Percentiles rank a stretch among this genome's conserved stretches.
Conservation (phyloP, 495 filamentous ascomycete species). For the Aspergillus bertholletiae region DNA sequence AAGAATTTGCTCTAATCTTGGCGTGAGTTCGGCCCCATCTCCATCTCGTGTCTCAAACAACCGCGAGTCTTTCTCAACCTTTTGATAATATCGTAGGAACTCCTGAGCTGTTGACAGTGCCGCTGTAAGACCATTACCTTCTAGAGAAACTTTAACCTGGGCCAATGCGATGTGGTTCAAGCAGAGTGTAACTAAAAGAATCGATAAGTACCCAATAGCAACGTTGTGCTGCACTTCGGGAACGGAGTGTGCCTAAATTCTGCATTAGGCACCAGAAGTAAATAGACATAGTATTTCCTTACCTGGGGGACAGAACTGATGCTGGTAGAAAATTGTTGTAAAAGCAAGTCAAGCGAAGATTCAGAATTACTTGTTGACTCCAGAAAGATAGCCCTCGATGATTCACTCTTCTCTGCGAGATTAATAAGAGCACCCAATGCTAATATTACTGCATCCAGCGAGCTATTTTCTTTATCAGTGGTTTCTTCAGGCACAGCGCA, state of each 20-base stretch:
- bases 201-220: slow-evolving; percentile 83
- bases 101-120: slow-evolving; percentile 80
- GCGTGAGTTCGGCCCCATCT: slow-evolving; percentile 50
- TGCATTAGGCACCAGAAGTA: slow-evolving; percentile 1
- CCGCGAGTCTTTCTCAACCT: slow-evolving; percentile 55
- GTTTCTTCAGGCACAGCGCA: slow-evolving; percentile 34
- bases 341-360: slow-evolving; percentile 38
- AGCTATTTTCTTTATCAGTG: slow-evolving; percentile 41
- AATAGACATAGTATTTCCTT: slow-evolving; percentile 16
- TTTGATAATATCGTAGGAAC: slow-evolving; percentile 74
- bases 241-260: slow-evolving; percentile 70
- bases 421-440: slow-evolving; percentile 86
- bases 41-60: slow-evolving; percentile 21
- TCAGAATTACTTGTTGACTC: slow-evolving; percentile 12
- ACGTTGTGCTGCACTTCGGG: slow-evolving; percentile 84
- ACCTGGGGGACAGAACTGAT: slow-evolving; percentile 45
- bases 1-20: slow-evolving; percentile 53
- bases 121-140: slow-evolving; percentile 55
- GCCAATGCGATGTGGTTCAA: slow-evolving; percentile 50
- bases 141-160: slow-evolving; percentile 49
- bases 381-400: slow-evolving; percentile 43
- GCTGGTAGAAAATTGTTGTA: slow-evolving; percentile 38
- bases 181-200: slow-evolving; percentile 78
- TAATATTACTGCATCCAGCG: slow-evolving; percentile 71
- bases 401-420: slow-evolving; percentile 70